phyloP scores from a whole-genome alignment of 2,329 filamentous ascomycete genomes.

The Chrysoporthe deuterocubensis region DNA sequence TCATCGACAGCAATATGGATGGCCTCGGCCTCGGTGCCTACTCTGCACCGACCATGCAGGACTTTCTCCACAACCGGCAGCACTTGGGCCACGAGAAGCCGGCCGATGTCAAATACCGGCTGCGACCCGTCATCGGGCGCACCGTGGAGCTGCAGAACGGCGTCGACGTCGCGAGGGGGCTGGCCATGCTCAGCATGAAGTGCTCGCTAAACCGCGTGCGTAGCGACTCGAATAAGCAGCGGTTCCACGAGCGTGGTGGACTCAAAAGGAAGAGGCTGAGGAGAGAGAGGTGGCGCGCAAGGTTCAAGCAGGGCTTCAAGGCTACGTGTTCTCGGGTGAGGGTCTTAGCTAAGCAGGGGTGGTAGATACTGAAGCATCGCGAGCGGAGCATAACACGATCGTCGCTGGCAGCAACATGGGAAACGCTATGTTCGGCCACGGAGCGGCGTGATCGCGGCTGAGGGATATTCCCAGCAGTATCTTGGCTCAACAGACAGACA shows the following conservation, averaged over 20 bases:
- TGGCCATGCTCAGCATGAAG: conserved; percentile 47
- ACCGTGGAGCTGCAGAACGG: conserved; percentile 45
- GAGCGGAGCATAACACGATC: background rate
- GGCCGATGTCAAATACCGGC: conserved; percentile 38
- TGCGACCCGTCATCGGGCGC: conserved; percentile 49
- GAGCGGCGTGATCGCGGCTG: background rate
- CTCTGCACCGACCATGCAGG: conserved; percentile 31
- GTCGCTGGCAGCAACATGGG: background rate
- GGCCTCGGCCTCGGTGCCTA: conserved; percentile 26
- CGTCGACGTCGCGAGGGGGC: conserved; percentile 49
- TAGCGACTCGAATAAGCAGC: conserved; percentile 60
- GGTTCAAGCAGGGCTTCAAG: conserved; percentile 72
- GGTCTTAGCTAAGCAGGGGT: conserved; percentile 76
- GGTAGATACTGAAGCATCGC: conserved; percentile 52
- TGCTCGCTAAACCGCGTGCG: conserved; percentile 60
- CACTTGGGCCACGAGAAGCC: conserved; percentile 26
- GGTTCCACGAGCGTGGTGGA: conserved; percentile 75
- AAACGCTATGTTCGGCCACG: background rate
- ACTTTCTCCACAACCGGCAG: conserved; percentile 34
- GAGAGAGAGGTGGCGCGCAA: conserved; percentile 69
- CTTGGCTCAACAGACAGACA: background rate
- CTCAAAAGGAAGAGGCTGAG: conserved; percentile 76
- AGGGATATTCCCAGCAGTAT: background rate
- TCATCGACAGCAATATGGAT: conserved; percentile 36
- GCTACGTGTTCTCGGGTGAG: conserved; percentile 66